Evolutionary conservation across 768 basidiomycete species (phyloP), one percentile per base, ranked within the genome.

Genomic region (Rhodotorula graminis): DNA sequence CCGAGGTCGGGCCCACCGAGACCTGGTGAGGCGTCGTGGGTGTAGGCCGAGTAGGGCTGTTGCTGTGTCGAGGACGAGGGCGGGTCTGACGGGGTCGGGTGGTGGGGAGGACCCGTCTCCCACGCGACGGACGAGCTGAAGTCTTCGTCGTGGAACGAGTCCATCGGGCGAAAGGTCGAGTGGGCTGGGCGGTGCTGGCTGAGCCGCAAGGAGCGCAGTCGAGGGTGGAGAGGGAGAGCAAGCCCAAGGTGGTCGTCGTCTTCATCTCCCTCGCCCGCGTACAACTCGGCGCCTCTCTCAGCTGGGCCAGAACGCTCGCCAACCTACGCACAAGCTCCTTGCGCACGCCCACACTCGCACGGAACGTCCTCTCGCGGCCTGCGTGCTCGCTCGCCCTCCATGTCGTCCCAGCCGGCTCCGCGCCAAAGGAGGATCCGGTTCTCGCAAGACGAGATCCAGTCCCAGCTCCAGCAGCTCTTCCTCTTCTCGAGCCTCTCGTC

Each of bases 401-500:
- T 50, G 6, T 31, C 65, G 16, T 46, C 44, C 18, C 44, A 46
- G 44, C 53, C 42, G 37, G 11, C 29, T 14, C 40, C 58, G 11
- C 58, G 58, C 15, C 46, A 19, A 23, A 57, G 56, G 16, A 16
- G 58, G 16, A 27, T 60, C 29, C 68, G 85, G 63, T 92, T 90
- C 81, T 90, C 89, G 8, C 90, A 90, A 80, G 89, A 92, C 76
- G 87, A 84, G 78, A 90, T 94, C 79, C 90, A 93, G 84, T 88
- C 90, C 80, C 92, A 94, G 81, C 85, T 94, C 18, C 91, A 92
- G 80, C 77, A 78, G 66, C 73, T 77, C 50, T 69, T 68, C 61
- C 71, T 72, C 57, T 72, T 72, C 62, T 69, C 67, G 25, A 49
- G 62, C n/a, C n/a, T 53, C 40, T 69, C 74, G 40, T 49, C 33